Evolutionary conservation across 805 yeast genomes (phyloP).

Genomic region (Pichia paraexigua): DNA sequence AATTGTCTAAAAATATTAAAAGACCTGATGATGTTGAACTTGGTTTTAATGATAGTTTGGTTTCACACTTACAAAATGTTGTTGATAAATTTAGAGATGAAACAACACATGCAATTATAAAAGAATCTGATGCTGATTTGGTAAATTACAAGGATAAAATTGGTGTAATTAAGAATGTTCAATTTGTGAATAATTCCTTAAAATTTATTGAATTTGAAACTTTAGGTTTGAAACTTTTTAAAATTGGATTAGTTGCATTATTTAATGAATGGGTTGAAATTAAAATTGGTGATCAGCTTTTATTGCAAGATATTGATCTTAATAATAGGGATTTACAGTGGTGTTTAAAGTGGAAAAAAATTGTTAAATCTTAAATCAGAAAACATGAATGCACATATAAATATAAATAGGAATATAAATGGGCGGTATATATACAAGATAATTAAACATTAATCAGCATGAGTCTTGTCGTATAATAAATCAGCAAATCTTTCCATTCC

Average conservation of each 20-base stretch:
- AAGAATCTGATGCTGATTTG: background rate
- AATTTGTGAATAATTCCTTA: constrained; percentile 6
- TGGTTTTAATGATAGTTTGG: background rate
- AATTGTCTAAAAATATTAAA: background rate
- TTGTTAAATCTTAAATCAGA: constrained; percentile 2
- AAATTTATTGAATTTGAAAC: constrained; percentile 2
- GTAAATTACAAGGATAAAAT: background rate
- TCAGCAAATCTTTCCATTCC: constrained; percentile 2
- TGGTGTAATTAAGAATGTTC: background rate
- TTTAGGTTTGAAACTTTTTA: background rate
- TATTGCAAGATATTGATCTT: constrained; percentile 6
- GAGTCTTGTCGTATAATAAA: background rate
- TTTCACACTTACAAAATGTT: background rate
- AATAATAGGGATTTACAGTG: constrained; percentile 3
- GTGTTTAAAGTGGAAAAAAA: constrained; percentile 15
- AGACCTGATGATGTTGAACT: background rate
- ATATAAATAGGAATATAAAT: too few relatives aligned
- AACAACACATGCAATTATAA: constrained; percentile 7
- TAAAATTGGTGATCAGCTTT: constrained; percentile 7
- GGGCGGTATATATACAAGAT: background rate
- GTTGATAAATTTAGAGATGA: background rate
- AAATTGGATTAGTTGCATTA: constrained; percentile 8
- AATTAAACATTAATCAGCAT: background rate
- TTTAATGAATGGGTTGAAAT: constrained; percentile 12
- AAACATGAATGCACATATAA: background rate